phyloP scores from a whole-genome alignment of 768 basidiomycete genomes.

The Strobilomyces dryophilus region DNA sequence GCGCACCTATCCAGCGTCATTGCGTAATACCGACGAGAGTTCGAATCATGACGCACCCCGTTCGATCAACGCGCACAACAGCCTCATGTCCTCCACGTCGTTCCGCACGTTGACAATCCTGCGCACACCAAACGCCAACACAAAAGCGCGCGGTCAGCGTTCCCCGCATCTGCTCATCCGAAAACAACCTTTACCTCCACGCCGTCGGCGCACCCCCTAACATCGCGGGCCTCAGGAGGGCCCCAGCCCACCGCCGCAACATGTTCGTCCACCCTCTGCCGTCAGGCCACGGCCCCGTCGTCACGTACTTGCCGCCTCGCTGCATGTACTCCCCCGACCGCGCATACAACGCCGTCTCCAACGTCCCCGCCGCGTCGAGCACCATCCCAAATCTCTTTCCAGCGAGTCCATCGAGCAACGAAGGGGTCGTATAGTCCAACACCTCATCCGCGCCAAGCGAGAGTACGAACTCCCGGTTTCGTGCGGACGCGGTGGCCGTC shows the following conservation, averaged over 20 bases:
- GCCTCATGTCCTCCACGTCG: constrained; percentile 33
- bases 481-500: constrained; percentile 53
- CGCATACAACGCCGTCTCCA: constrained; percentile 47
- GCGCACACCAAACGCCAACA: too few species aligned
- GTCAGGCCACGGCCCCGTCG: constrained; percentile 45
- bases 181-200: constrained; percentile 39
- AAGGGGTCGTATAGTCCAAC: constrained; percentile 56
- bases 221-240: constrained; percentile 37
- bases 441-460: constrained; percentile 65
- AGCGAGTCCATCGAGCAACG: constrained; percentile 44
- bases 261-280: constrained; percentile 16
- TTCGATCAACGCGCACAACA: constrained; percentile 35
- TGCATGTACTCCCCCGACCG: constrained; percentile 48
- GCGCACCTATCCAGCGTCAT: constrained; percentile 28
- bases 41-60: constrained; percentile 35
- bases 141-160: background rate
- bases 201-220: constrained; percentile 49
- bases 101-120: constrained; percentile 30
- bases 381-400: constrained; percentile 50
- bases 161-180: background rate
- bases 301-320: constrained; percentile 49
- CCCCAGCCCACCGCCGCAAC: background rate
- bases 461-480: constrained; percentile 56
- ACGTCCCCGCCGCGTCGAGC: constrained; percentile 53
- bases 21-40: background rate